phyloP scores from a whole-genome alignment of 1,139 yeast species.

The Geotrichum candidum region DNA sequence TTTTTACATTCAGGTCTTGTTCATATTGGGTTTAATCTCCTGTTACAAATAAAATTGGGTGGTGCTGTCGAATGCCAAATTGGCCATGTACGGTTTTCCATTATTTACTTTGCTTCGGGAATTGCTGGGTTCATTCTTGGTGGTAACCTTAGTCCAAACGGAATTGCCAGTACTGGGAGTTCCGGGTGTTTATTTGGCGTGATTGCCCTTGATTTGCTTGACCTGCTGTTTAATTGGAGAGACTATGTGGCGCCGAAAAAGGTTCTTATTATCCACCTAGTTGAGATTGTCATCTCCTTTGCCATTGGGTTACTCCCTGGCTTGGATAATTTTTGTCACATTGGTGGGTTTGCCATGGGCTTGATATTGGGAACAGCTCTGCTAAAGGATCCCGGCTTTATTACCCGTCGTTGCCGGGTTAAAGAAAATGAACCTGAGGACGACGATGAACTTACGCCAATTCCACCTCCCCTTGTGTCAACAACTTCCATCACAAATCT shows the following conservation, averaged over 20 bases:
- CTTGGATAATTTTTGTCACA: conserved; percentile 67
- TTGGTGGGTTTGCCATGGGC: conserved; percentile 72
- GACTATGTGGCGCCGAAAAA: conserved; percentile 39
- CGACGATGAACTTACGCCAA: background rate
- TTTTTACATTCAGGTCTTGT: conserved; percentile 71
- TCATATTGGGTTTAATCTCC: conserved; percentile 60
- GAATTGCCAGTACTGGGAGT: conserved; percentile 67
- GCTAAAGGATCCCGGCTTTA: conserved; percentile 48
- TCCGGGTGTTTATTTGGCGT: conserved; percentile 69
- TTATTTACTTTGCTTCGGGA: conserved; percentile 59
- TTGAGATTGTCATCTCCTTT: conserved; percentile 55
- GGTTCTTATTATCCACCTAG: conserved; percentile 45
- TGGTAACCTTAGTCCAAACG: conserved; percentile 65
- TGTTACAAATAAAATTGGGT: conserved; percentile 59
- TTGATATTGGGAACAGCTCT: conserved; percentile 47
- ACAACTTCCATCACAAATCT: background rate
- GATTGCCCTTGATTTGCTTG: conserved; percentile 57
- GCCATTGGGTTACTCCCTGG: conserved; percentile 70
- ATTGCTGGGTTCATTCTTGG: conserved; percentile 66
- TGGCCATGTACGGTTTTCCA: conserved; percentile 50
- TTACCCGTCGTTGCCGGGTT: conserved; percentile 22
- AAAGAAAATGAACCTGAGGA: conserved; percentile 23
- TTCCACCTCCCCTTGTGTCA: conserved; percentile 9
- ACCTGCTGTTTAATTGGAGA: conserved; percentile 53
- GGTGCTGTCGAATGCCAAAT: conserved; percentile 54